A percentile compares a stretch with the other conserved stretches of the same genome.
These are phyloP conservation scores for Arthrobotrys musiformis DNA, from an alignment of 2,329 filamentous ascomycete genomes.

Conservation along the genomic window DNA sequence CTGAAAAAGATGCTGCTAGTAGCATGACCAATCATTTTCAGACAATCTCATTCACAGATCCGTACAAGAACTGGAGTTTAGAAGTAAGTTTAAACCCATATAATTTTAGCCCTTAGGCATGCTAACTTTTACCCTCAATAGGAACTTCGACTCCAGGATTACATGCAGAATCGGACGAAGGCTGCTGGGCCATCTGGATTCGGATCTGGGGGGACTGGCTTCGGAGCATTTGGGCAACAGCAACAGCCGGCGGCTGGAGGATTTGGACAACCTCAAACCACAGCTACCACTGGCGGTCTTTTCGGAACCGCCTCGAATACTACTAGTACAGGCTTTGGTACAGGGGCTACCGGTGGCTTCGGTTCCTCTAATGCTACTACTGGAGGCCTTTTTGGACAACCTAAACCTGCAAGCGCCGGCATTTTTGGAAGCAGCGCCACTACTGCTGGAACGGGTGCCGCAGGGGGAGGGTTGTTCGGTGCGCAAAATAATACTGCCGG, in stretches of 20 bases:
- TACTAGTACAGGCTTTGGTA: conserved; percentile 52
- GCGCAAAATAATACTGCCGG: conserved; percentile 55
- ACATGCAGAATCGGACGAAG: conserved; percentile 78
- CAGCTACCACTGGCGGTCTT: conserved; percentile 25
- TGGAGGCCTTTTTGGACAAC: conserved; percentile 64
- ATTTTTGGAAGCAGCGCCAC: conserved; percentile 60
- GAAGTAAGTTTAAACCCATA: conserved; percentile 65
- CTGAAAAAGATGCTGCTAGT: conserved; percentile 77
- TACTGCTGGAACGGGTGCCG: conserved; percentile 60
- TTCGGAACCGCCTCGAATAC: conserved; percentile 59
- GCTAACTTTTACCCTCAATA: conserved; percentile 60
- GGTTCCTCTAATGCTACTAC: conserved; percentile 24
- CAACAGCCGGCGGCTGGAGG: conserved; percentile 57
- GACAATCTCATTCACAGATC: conserved; percentile 79
- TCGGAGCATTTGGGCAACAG: conserved; percentile 64
- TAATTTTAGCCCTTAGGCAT: conserved; percentile 10
- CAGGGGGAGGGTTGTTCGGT: conserved; percentile 59
- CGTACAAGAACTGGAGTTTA: conserved; percentile 90
- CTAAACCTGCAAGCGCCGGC: conserved; percentile 58
- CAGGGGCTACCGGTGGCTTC: conserved; percentile 59
- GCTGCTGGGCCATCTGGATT: conserved; percentile 61
- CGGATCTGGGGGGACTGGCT: conserved; percentile 64
- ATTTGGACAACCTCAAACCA: conserved; percentile 45
- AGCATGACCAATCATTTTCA: conserved; percentile 74
- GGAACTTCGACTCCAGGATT: conserved; percentile 84